Conservation (phyloP, 352 stramenopile species). For the Globisporangium spiculum region DNA sequence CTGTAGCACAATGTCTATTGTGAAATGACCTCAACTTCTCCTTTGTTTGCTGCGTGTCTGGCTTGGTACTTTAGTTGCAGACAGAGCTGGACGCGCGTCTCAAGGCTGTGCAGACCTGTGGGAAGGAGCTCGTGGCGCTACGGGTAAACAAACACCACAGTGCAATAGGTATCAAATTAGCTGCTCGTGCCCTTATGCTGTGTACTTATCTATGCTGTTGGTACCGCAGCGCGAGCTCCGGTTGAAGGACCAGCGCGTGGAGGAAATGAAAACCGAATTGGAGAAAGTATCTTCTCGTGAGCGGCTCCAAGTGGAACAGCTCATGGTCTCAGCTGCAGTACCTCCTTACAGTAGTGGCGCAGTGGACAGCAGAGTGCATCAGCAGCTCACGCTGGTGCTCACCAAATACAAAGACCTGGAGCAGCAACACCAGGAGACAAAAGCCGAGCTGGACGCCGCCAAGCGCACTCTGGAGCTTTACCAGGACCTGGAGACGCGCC, state of each 20-base stretch:
- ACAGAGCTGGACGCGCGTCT: constrained; percentile 50
- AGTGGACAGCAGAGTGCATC: constrained; percentile 22
- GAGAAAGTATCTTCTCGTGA: constrained; percentile 36
- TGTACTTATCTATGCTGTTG: constrained; percentile 3
- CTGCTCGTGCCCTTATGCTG: background rate
- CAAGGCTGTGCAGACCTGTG: constrained; percentile 56
- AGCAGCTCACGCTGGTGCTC: constrained; percentile 55
- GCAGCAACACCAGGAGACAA: constrained; percentile 27
- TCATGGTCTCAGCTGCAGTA: constrained; percentile 15
- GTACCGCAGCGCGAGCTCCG: constrained; percentile 40
- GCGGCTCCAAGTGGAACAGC: constrained; percentile 33
- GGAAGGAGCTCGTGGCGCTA: constrained; percentile 54
- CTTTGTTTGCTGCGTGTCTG: background rate
- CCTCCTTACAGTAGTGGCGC: constrained; percentile 15
- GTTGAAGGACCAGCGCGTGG: constrained; percentile 41
- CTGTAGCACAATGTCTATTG: too few species aligned
- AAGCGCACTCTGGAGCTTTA: constrained; percentile 27
- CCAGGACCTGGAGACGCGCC: constrained; percentile 43
- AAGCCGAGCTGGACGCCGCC: constrained; percentile 33
- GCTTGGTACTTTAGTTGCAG: constrained; percentile 41
- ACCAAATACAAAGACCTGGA: constrained; percentile 72
- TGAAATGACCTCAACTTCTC: too few species aligned
- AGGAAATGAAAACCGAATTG: constrained; percentile 32
- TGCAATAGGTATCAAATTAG: background rate
- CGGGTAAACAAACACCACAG: constrained; percentile 27